Evolutionary conservation across 306 rosid species (phyloP).

Genomic region (Rubus idaeus): DNA sequence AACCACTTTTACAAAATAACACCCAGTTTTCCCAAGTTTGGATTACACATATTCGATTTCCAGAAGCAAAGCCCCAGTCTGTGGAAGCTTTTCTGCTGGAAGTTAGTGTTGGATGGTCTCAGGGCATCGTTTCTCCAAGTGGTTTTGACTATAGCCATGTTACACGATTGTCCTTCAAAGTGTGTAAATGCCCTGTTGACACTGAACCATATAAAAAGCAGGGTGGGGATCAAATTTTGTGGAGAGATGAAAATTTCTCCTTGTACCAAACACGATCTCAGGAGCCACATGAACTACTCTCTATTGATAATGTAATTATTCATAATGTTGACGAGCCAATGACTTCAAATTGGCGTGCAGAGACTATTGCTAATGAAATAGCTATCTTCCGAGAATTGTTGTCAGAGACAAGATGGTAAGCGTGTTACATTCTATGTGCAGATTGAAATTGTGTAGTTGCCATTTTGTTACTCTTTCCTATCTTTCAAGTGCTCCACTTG

Average conservation of each 20-base stretch:
- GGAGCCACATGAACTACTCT: conserved; percentile 38
- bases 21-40: conserved; percentile 60
- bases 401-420: conserved; percentile 67
- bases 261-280: conserved; percentile 32
- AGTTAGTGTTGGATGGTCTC: conserved; percentile 55
- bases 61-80: conserved; percentile 35
- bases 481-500: conserved; percentile 3
- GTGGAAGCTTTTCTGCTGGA: conserved; percentile 47
- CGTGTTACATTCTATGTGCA: conserved; percentile 9
- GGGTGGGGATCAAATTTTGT: conserved; percentile 40
- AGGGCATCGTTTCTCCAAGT: conserved; percentile 60
- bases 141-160: conserved; percentile 48
- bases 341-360: conserved; percentile 51
- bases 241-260: conserved; percentile 58
- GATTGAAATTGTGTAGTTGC: conserved; percentile 20
- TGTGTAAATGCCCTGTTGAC: conserved; percentile 36
- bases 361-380: conserved; percentile 67
- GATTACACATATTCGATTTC: conserved; percentile 57
- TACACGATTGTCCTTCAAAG: conserved; percentile 53
- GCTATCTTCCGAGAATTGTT: conserved; percentile 56
- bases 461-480: too few relatives aligned
- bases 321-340: conserved; percentile 35
- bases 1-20: conserved; percentile 58
- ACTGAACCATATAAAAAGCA: conserved; percentile 33
- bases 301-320: conserved; percentile 35